Evolutionary conservation across 2,329 filamentous ascomycete genomes (phyloP).

Genomic region (Monilinia laxa): DNA sequence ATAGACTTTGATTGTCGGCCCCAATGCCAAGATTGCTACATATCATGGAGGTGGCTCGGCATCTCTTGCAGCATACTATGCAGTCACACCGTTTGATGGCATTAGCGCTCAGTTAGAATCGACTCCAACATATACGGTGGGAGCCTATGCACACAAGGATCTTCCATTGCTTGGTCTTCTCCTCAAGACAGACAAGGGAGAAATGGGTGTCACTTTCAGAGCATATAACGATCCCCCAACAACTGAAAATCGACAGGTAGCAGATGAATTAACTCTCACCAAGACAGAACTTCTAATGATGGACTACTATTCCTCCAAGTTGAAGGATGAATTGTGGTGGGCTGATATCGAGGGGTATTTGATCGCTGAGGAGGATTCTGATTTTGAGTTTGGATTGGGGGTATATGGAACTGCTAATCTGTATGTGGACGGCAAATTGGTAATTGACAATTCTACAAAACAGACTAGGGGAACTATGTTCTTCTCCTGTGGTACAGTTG

Average conservation of each 20-base stretch:
- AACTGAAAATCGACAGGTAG: conserved; percentile 46
- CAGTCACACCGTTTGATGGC: conserved; percentile 70
- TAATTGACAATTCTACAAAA: conserved; percentile 40
- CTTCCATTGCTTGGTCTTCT: conserved; percentile 50
- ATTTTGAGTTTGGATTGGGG: conserved; percentile 42
- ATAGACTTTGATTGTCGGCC: conserved; percentile 54
- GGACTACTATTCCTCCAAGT: conserved; percentile 49
- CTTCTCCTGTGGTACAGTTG: conserved; percentile 42
- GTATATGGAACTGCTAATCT: conserved; percentile 42
- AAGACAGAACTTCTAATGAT: conserved; percentile 49
- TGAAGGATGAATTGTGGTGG: conserved; percentile 41
- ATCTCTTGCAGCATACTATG: conserved; percentile 60
- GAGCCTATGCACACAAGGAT: conserved; percentile 62
- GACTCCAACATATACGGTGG: conserved; percentile 52
- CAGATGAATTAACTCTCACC: conserved; percentile 51
- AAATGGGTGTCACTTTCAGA: conserved; percentile 59
- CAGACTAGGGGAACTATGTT: conserved; percentile 43
- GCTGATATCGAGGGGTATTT: conserved; percentile 43
- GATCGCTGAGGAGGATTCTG: conserved; percentile 36
- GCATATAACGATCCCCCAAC: conserved; percentile 61
- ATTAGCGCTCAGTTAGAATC: conserved; percentile 45
- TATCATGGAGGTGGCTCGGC: conserved; percentile 66
- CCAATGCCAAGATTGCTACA: conserved; percentile 56
- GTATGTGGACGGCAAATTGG: conserved; percentile 40
- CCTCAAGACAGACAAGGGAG: conserved; percentile 52